These are phyloP conservation scores for Ceratocystiopsis brevicomis DNA, from an alignment of 2,329 filamentous ascomycete species.

Conservation along the genomic window DNA sequence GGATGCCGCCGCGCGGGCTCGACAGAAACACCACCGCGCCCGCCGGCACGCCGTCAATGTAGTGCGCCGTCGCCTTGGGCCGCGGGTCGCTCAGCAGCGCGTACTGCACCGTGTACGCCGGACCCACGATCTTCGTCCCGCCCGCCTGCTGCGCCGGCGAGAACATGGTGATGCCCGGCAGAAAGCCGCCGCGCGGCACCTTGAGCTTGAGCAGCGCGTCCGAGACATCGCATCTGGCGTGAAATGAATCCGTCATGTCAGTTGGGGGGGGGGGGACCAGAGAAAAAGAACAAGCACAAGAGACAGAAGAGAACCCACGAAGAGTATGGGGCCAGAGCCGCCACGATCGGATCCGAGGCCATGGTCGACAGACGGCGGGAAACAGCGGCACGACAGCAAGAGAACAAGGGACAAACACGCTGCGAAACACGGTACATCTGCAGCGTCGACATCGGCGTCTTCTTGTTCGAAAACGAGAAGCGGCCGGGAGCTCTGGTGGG, in stretches of 20 bases:
- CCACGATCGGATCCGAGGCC: slow-evolving; percentile 10
- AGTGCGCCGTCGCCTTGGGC: slow-evolving; percentile 26
- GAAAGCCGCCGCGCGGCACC: slow-evolving; percentile 30
- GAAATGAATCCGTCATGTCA: neutral
- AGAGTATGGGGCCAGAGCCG: slow-evolving; percentile 16
- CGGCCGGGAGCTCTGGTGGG: too few relatives aligned
- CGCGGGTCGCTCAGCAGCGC: slow-evolving; percentile 25
- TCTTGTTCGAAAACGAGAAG: too few relatives aligned
- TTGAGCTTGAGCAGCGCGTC: slow-evolving; percentile 32
- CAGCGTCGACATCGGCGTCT: too few relatives aligned
- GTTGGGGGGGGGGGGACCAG: too few relatives aligned
- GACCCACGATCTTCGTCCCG: slow-evolving; percentile 32
- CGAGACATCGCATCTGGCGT: slow-evolving; percentile 26
- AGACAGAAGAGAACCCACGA: slow-evolving; percentile 11
- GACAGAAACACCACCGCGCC: slow-evolving; percentile 32
- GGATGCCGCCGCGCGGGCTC: slow-evolving; percentile 21
- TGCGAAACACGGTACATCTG: too few relatives aligned
- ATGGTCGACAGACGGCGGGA: neutral
- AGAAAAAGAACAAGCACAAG: too few relatives aligned
- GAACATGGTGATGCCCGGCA: slow-evolving; percentile 33
- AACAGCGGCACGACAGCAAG: too few relatives aligned
- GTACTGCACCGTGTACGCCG: slow-evolving; percentile 35
- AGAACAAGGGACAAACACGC: too few relatives aligned
- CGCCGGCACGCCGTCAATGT: slow-evolving; percentile 30
- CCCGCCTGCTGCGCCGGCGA: slow-evolving; percentile 32